Evolutionary conservation across 495 filamentous ascomycete species (phyloP), one percentile per base, ranked within the genome.

Genomic region (Penicillium egyptiacum): DNA sequence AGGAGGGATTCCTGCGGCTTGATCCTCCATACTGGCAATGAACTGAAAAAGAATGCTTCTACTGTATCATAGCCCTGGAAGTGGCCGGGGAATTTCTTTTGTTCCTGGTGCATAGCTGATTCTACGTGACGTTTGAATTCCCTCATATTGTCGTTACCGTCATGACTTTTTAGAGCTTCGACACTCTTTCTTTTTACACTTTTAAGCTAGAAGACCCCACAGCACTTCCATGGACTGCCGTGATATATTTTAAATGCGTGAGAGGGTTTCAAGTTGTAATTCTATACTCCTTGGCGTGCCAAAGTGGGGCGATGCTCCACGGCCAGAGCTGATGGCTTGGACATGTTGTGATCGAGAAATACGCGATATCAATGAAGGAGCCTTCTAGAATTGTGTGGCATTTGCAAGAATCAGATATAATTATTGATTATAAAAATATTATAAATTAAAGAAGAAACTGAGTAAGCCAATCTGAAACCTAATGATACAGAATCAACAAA

Each of bases 21-120:
- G 30, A 25, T 16, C 28, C 11, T 22, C 51, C 40, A 44, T 53
- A 6, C 10, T 16, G 17, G 5, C 5, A 37, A 37, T 28, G 2
- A 16, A 39, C 4, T 17, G 5, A 35, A 7, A 39, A 39, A 42
- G 2, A 22, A 4, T n/a, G 6, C 10, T 4, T 2, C 7, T 39
- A 0, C n/a, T 35, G 16, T 3, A 35, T 16, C 3, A 4, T 4
- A 4, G 30, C 3, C n/a, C 1, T n/a, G 35, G 35, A 3, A 39
- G 35, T 39, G 35, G 35, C 35, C 16, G 35, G n/a, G 16, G 16
- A 8, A 31, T 1, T 22, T 1, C 39, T 53, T 53, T 53, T 53
- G 50, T 31, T 53, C 11, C 30, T 9, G 10, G 7, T 42, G 9
- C 25, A 43, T 19, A 16, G 43, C 53, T 56, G 53, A 56, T 17